Conservation (phyloP, 306 rosid genomes). For the Bauhinia variegata region DNA sequence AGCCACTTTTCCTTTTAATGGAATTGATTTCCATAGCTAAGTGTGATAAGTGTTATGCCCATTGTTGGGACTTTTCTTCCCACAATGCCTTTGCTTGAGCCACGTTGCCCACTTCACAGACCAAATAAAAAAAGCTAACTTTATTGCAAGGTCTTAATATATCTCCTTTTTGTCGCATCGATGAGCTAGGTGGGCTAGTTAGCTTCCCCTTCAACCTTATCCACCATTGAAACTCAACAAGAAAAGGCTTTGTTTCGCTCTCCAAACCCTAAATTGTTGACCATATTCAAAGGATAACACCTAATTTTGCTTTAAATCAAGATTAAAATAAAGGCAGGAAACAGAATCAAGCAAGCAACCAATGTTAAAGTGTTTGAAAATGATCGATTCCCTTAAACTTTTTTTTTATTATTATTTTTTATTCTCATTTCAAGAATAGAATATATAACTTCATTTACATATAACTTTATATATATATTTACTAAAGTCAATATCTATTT, state of each 20-base stretch:
- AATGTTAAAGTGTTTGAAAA: conserved; percentile 7
- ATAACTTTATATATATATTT: too few species aligned
- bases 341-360: background rate
- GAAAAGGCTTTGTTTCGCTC: background rate
- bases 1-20: conserved; percentile 19
- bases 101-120: conserved; percentile 50
- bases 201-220: conserved; percentile 33
- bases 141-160: conserved; percentile 41
- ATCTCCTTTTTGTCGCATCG: conserved; percentile 11
- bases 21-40: conserved; percentile 2
- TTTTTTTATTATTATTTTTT: too few species aligned
- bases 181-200: too few species aligned
- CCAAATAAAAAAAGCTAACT: conserved; percentile 33
- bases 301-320: conserved; percentile 1
- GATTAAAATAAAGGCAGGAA: background rate
- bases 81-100: conserved; percentile 32
- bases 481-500: too few species aligned
- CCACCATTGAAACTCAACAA: conserved; percentile 27
- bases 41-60: conserved; percentile 18
- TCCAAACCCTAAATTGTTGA: conserved; percentile 26
- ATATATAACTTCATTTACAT: too few species aligned
- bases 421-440: too few species aligned
- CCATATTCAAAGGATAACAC: conserved; percentile 11
- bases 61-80: conserved; percentile 15
- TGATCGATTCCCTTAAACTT: background rate